Evolutionary conservation across 176 grass and related monocot genomes (phyloP), one percentile per base, ranked within the genome.

Genomic region (Carex parvula): DNA sequence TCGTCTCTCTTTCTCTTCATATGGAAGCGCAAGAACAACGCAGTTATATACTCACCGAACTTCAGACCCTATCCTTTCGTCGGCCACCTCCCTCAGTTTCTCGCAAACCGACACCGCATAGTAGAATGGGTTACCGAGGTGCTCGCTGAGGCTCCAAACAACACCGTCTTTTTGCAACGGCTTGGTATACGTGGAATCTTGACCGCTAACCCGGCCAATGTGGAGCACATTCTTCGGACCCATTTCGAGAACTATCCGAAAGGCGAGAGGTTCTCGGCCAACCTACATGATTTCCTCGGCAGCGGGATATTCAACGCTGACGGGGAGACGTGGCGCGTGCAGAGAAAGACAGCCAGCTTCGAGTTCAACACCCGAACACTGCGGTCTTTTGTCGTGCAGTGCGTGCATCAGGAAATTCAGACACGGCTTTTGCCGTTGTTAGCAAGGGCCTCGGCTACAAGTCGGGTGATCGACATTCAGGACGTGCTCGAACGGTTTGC

Each of bases 311-410:
- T 96, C 91, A 96, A 93, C 64, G 63, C 91, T 39, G 89, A 96
- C 72, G 89, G 89, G 53, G 91, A 91, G 10, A 72, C 79, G 2
- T 94, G 91, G 91, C 79, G 85, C 17, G 21, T 70, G 41, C 89
- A 96, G 89, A 87, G 91, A 3, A 96, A 96, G 91, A 86, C 84
- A 2, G 93, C 91, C 37, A 93, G 93, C 85, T 81, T 89, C 80
- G 89, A 91, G 83, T 93, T 95, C 89, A 95, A 88, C 85, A 95
- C 88, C 79, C 63, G 85, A 20, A 89, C 93, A 30, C 82, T 95
- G 4, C 91, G 93, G 64, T 53, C 66, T 54, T 92, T 95, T 71
- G 93, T 95, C 30, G 83, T 86, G 8, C 64, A 20, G 16, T 89
- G 90, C 67, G 91, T 95, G 10, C 93, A 91, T 69, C 58, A 64